Evolutionary conservation across 2,329 filamentous ascomycete species (phyloP), one percentile per base, ranked within the genome.

Genomic region (Emmonsia crescens): DNA sequence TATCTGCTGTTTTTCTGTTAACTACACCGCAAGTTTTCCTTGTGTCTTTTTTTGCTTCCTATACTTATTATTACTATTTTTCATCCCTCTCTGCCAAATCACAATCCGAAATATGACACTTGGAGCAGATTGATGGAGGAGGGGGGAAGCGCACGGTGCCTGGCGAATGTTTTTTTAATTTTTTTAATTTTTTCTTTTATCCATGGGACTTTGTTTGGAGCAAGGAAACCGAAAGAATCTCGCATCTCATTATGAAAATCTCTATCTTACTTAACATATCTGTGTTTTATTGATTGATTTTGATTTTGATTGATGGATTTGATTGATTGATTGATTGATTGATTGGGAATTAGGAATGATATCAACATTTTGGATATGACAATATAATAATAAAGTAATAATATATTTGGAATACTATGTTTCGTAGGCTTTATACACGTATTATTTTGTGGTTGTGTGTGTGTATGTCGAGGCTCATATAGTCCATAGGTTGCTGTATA

Each of bases 101-200:
- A 61, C 59, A 3, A 60, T 44, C 44, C 40, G n/a, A 44, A 49
- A 49, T 49, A 49, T 31, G 24, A 51, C 31, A 48, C 57, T 40
- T 62, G 60, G 44, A 61, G 56, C 56, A 64, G 36, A 62, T 58
- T 63, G 57, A 60, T 58, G 61, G 64, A 63, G 55, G 63, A 57
- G 60, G 64, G 62, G 62, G 63, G 62, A 66, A 65, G 65, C 68
- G 68, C 64, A 69, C 61, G 71, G 71, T 69, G 71, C 69, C 67
- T 70, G 70, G 71, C 68, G 70, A 72, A 67, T 42, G 44, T 36
- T 62, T 29, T 61, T 60, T 57, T 21, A 60, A 16, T 16, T 46
- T 24, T 49, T 24, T n/a, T 48, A 2, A 21, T 48, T 27, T 48
- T 14, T 10, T 10, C 6, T 33, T 29, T 52, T 51, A 29, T 19